These are phyloP conservation scores for Monosporozyma aerobia DNA, from an alignment of 805 yeast genomes.

Conservation along the genomic window DNA sequence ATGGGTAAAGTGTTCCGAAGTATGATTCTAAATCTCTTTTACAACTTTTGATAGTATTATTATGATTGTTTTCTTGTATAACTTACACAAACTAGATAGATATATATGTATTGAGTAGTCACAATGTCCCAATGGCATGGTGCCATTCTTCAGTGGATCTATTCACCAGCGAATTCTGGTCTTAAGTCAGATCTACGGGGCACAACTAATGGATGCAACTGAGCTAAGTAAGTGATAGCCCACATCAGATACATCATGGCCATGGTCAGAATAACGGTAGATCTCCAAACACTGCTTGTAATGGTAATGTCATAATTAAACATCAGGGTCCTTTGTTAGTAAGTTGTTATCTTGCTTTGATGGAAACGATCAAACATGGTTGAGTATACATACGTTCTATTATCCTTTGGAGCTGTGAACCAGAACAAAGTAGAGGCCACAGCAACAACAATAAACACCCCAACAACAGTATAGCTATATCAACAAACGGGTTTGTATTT, in stretches of 20 bases:
- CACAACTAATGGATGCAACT: conserved; percentile 82
- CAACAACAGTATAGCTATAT: conserved; percentile 58
- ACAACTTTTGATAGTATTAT: not conserved
- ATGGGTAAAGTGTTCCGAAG: conserved; percentile 5
- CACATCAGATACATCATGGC: conserved; percentile 80
- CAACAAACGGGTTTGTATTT: not conserved
- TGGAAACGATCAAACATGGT: not conserved
- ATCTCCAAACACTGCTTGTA: conserved; percentile 50
- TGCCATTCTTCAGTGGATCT: not conserved
- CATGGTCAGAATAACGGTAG: conserved; percentile 56
- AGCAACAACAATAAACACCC: conserved; percentile 50
- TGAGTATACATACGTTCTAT: conserved; percentile 47
- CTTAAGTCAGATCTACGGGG: conserved; percentile 87
- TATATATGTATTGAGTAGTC: not conserved
- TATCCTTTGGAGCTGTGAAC: conserved; percentile 77
- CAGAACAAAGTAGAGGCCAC: conserved; percentile 61
- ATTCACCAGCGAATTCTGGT: conserved; percentile 45
- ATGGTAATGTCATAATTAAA: not conserved
- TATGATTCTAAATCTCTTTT: not conserved
- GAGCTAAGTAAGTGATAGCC: conserved; percentile 84
- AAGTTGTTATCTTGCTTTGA: not conserved
- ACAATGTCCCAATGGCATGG: not conserved
- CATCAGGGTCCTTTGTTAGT: not conserved
- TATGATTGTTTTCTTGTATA: not conserved
- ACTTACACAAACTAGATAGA: not conserved